Conservation (phyloP, 371 early-diverging fungal genomes). For the Blastocladiella emersonii region DNA sequence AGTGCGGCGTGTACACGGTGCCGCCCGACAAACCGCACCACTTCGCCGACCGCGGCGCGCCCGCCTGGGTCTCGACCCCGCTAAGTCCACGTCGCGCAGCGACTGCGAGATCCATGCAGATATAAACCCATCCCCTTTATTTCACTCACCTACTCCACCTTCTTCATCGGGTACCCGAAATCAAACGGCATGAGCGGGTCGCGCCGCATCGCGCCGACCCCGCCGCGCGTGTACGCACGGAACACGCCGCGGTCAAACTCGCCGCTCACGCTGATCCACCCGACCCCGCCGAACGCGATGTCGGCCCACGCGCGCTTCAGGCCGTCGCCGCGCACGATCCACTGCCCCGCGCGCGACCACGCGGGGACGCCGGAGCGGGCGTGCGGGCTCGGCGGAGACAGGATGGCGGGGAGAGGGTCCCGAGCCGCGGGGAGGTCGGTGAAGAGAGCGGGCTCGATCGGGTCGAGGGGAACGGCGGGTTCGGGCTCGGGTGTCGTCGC, state of each 20-base stretch:
- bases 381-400: background rate
- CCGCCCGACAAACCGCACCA: no score
- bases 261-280: background rate
- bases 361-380: background rate
- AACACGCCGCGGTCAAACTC: background rate
- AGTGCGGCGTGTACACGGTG: no score
- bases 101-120: no score
- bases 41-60: no score
- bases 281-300: background rate
- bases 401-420: background rate
- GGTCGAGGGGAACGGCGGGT: no score
- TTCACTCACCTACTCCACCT: no score
- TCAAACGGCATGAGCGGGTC: slow-evolving; percentile 4
- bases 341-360: background rate
- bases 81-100: no score
- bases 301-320: background rate
- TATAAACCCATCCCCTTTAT: no score
- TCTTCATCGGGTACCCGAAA: background rate
- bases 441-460: no score
- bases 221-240: background rate
- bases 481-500: no score
- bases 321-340: background rate
- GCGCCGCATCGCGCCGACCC: background rate
- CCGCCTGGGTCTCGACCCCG: no score
- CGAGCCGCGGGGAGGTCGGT: no score